phyloP scores from a whole-genome alignment of 345 rosid genomes.

The Eucalyptus globulus region DNA sequence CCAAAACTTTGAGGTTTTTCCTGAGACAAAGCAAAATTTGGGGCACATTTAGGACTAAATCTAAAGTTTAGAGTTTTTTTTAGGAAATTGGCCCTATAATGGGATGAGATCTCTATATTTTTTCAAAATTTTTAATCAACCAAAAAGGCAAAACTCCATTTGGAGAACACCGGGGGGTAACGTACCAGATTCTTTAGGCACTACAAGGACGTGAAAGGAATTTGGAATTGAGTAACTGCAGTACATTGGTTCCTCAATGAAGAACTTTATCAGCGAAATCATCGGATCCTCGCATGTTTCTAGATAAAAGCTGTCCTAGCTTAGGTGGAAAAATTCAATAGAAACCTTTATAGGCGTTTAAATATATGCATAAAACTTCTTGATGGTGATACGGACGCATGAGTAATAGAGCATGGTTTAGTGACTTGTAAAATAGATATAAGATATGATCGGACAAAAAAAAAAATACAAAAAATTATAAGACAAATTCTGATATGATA shows the following conservation, averaged over 20 bases:
- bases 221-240: neutral
- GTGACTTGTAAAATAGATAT: too few relatives aligned
- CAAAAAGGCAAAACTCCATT: neutral
- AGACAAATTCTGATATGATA: neutral
- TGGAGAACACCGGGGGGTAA: neutral
- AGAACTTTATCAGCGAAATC: neutral
- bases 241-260: neutral
- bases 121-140: neutral
- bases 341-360: neutral
- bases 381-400: accelerated
- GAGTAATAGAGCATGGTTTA: too few relatives aligned
- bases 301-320: neutral
- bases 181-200: neutral
- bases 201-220: neutral
- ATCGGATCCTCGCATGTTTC: neutral
- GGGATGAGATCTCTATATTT: neutral
- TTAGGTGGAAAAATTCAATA: neutral
- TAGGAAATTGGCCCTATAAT: neutral
- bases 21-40: too few relatives aligned
- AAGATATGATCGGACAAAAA: accelerated
- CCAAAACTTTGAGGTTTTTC: too few relatives aligned
- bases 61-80: too few relatives aligned
- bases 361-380: neutral
- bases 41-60: too few relatives aligned
- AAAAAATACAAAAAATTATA: neutral